These are phyloP conservation scores for Phytophthora sojae DNA, from an alignment of 352 stramenopile species.

Conservation along the genomic window DNA sequence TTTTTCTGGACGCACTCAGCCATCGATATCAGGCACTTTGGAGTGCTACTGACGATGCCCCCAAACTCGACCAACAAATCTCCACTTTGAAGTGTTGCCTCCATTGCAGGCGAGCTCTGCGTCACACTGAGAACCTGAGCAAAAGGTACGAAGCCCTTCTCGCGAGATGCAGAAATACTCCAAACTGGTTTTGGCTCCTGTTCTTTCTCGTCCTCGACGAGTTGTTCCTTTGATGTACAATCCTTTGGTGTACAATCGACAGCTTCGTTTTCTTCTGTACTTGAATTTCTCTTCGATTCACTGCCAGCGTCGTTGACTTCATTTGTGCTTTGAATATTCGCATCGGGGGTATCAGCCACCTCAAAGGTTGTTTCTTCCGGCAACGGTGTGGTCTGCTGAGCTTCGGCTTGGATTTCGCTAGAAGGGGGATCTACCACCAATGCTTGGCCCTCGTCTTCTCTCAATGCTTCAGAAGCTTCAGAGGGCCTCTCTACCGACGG, in stretches of 20 bases:
- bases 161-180: slow-evolving; percentile 21
- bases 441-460: background rate
- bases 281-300: background rate
- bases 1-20: slow-evolving; percentile 56
- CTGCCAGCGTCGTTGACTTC: background rate
- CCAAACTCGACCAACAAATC: slow-evolving; percentile 67
- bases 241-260: background rate
- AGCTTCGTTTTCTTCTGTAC: background rate
- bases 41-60: slow-evolving; percentile 48
- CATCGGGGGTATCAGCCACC: background rate
- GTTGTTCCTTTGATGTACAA: background rate
- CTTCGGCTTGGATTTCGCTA: background rate
- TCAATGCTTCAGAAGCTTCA: background rate
- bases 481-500: background rate
- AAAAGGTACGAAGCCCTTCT: slow-evolving; percentile 41
- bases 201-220: background rate
- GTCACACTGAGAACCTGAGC: slow-evolving; percentile 58
- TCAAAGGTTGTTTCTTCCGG: background rate
- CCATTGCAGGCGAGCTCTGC: slow-evolving; percentile 51
- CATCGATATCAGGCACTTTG: slow-evolving; percentile 63
- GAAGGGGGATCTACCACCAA: background rate
- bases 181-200: background rate
- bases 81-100: slow-evolving; percentile 45
- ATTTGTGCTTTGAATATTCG: background rate
- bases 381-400: background rate